Evolutionary conservation across 495 filamentous ascomycete genomes (phyloP).

Genomic region (Penicillium coffeae): DNA sequence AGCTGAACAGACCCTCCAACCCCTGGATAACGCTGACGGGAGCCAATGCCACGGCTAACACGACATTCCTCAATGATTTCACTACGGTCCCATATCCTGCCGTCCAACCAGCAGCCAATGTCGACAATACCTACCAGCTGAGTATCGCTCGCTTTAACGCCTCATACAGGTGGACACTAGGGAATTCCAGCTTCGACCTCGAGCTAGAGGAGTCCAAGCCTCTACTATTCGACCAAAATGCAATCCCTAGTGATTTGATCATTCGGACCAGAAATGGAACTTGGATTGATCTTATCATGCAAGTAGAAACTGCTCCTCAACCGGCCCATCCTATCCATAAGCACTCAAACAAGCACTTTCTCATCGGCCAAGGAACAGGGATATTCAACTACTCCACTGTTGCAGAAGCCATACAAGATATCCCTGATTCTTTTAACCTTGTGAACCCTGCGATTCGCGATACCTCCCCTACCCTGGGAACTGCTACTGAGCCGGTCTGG

Average conservation of each 20-base stretch:
- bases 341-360: slow-evolving; percentile 57
- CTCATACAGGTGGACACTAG: slow-evolving; percentile 48
- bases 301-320: slow-evolving; percentile 27
- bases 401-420: slow-evolving; percentile 43
- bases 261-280: slow-evolving; percentile 50
- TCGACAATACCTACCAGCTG: slow-evolving; percentile 37
- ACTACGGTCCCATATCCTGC: slow-evolving; percentile 40
- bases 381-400: slow-evolving; percentile 49
- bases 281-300: slow-evolving; percentile 57
- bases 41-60: slow-evolving; percentile 25
- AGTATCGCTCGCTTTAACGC: slow-evolving; percentile 33
- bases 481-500: slow-evolving; percentile 39
- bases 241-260: slow-evolving; percentile 35
- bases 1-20: slow-evolving; percentile 14
- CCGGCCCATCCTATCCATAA: slow-evolving; percentile 59
- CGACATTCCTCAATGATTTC: slow-evolving; percentile 37
- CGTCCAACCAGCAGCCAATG: slow-evolving; percentile 30
- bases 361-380: slow-evolving; percentile 50
- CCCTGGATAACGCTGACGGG: slow-evolving; percentile 44
- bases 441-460: slow-evolving; percentile 51
- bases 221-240: slow-evolving; percentile 43
- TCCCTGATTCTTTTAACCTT: slow-evolving; percentile 52
- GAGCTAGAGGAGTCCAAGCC: slow-evolving; percentile 38
- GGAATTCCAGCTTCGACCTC: slow-evolving; percentile 31
- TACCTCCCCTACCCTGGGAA: slow-evolving; percentile 39